phyloP scores from a whole-genome alignment of 805 yeast species.

The Ogataea corticis region DNA sequence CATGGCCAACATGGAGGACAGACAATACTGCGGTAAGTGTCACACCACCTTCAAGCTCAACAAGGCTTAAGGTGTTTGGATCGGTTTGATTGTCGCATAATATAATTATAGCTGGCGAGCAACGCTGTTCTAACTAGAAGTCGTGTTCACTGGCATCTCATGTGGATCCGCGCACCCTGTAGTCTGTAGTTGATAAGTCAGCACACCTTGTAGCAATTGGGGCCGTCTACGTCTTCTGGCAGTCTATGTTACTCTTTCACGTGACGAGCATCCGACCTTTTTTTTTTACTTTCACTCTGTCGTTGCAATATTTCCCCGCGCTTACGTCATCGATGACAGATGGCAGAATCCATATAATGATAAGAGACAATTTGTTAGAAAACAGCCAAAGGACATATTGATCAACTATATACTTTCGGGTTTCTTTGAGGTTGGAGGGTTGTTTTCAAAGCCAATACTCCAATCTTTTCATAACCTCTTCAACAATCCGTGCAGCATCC shows the following conservation, averaged over 20 bases:
- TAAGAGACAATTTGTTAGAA: background rate
- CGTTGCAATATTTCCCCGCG: constrained; percentile 2
- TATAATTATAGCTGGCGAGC: constrained; percentile 7
- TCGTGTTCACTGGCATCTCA: too few relatives aligned
- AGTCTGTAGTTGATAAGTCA: too few relatives aligned
- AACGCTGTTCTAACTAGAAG: background rate
- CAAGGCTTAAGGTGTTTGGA: constrained; percentile 11
- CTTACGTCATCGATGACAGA: background rate
- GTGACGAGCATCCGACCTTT: too few relatives aligned
- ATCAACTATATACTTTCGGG: background rate
- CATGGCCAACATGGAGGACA: constrained; percentile 98
- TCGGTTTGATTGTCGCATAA: constrained; percentile 1
- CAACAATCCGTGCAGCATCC: background rate
- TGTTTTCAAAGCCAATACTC: background rate
- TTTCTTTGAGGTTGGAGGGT: background rate
- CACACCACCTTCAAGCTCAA: constrained; percentile 82
- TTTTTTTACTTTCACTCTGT: too few relatives aligned
- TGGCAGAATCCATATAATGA: constrained; percentile 7
- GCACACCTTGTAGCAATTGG: too few relatives aligned
- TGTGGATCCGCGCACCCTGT: too few relatives aligned
- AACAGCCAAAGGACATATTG: constrained; percentile 4
- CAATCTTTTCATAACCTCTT: background rate
- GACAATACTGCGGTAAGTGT: constrained; percentile 99
- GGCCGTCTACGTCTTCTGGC: too few relatives aligned
- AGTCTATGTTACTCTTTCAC: too few relatives aligned